phyloP scores from a whole-genome alignment of 2,329 filamentous ascomycete genomes.

The Alternaria postmessia region DNA sequence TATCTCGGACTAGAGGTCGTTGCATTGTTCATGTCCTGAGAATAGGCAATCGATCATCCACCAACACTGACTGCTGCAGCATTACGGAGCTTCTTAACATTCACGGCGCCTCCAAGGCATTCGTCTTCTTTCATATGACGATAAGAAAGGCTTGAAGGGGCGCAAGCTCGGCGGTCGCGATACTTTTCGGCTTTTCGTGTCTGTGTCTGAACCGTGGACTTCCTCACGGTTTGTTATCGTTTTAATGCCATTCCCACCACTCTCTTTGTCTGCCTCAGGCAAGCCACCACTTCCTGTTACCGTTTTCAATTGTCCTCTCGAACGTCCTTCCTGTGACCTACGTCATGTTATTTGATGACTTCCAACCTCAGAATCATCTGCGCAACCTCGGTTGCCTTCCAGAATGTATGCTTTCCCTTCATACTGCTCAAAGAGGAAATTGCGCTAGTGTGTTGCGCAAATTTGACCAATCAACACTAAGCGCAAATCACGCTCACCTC shows the following conservation, averaged over 20 bases:
- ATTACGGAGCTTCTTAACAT: background rate
- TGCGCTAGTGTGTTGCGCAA: background rate
- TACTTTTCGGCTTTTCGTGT: background rate
- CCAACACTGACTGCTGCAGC: background rate
- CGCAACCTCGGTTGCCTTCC: background rate
- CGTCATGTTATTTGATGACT: background rate
- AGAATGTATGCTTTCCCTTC: background rate
- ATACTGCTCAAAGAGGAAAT: slow-evolving; percentile 1
- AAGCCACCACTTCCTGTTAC: background rate
- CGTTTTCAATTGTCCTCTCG: background rate
- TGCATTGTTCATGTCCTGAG: background rate
- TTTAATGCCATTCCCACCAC: background rate
- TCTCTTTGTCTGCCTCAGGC: background rate
- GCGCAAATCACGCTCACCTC: slow-evolving; percentile 4
- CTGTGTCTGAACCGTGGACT: background rate
- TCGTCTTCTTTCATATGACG: background rate
- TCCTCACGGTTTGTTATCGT: background rate
- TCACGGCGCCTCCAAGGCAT: background rate
- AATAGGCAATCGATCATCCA: background rate
- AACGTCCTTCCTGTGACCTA: background rate
- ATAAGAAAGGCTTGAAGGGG: background rate
- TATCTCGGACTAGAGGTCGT: background rate
- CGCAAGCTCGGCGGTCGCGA: background rate
- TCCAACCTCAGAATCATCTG: background rate
- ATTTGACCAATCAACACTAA: slow-evolving; percentile 1